These are phyloP conservation scores for Hyaloscypha hepaticicola DNA, from an alignment of 495 filamentous ascomycete genomes.

Conservation along the genomic window DNA sequence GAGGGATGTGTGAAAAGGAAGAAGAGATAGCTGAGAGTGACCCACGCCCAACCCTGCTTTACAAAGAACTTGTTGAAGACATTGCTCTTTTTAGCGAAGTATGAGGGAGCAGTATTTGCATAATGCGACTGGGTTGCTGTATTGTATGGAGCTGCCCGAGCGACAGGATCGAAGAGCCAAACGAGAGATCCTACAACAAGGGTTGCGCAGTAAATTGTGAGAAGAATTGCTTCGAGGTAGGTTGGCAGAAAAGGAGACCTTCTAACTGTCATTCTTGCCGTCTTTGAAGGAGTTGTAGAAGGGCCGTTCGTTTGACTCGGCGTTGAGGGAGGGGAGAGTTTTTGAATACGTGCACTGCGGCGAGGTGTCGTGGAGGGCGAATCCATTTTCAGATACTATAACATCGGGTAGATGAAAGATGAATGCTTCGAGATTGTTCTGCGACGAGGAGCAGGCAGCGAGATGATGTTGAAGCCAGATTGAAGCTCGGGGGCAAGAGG, in stretches of 20 bases:
- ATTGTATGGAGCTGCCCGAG: slow-evolving; percentile 58
- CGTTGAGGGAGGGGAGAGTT: slow-evolving; percentile 11
- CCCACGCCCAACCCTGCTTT: slow-evolving; percentile 94
- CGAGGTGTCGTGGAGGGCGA: slow-evolving; percentile 28
- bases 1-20: slow-evolving; percentile 61
- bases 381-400: slow-evolving; percentile 28
- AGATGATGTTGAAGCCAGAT: slow-evolving; percentile 20
- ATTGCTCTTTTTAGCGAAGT: slow-evolving; percentile 92
- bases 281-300: not conserved
- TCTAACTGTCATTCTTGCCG: slow-evolving; percentile 15
- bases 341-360: slow-evolving; percentile 24
- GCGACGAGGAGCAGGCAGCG: slow-evolving; percentile 9
- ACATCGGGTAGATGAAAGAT: slow-evolving; percentile 10
- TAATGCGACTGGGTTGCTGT: slow-evolving; percentile 55
- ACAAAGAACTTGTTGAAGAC: slow-evolving; percentile 89
- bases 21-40: slow-evolving; percentile 63
- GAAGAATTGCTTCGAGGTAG: slow-evolving; percentile 57
- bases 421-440: slow-evolving; percentile 13
- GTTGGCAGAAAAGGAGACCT: slow-evolving; percentile 46
- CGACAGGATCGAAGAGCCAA: slow-evolving; percentile 70
- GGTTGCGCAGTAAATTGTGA: slow-evolving; percentile 70
- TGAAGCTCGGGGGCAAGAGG: slow-evolving; percentile 13
- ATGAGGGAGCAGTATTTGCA: slow-evolving; percentile 63
- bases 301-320: not conserved
- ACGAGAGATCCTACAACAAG: slow-evolving; percentile 79